Conservation (phyloP, 1,284 basidiomycete genomes). For the Ustilago hordei region DNA sequence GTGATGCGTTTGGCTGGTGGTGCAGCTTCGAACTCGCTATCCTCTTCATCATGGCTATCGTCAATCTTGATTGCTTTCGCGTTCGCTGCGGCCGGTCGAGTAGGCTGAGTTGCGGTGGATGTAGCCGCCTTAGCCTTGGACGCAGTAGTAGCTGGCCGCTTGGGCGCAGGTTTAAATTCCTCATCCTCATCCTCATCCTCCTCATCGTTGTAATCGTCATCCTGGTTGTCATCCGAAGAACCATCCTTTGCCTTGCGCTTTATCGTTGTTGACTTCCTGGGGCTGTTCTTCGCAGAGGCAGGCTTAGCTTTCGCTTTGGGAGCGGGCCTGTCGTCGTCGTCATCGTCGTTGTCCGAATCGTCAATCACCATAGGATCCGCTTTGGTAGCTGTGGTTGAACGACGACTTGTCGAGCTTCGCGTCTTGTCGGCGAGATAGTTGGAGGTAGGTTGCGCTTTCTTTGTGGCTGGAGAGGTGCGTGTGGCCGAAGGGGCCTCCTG, state of each 20-base stretch:
- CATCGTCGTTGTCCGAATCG: slow-evolving; percentile 36
- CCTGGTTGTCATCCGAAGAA: slow-evolving; percentile 18
- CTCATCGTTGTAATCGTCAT: slow-evolving; percentile 46
- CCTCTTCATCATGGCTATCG: slow-evolving; percentile 16
- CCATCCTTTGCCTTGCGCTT: slow-evolving; percentile 37
- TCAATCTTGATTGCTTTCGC: slow-evolving; percentile 54
- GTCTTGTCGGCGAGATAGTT: slow-evolving; percentile 38
- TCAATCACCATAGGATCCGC: slow-evolving; percentile 46
- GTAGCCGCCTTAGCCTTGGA: slow-evolving; percentile 20
- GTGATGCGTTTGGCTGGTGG: slow-evolving; percentile 48
- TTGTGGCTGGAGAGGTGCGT: slow-evolving; percentile 15
- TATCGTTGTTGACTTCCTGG: slow-evolving; percentile 18
- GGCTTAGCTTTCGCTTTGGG: slow-evolving; percentile 4
- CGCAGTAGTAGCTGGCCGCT: slow-evolving; percentile 38
- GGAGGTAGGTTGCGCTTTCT: slow-evolving; percentile 16
- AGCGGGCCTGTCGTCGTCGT: slow-evolving; percentile 18
- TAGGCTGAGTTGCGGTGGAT: slow-evolving; percentile 9
- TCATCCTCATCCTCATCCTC: slow-evolving; percentile 67
- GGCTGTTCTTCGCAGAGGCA: slow-evolving; percentile 20
- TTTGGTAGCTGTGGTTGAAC: slow-evolving; percentile 31
- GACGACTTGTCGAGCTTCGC: slow-evolving; percentile 7
- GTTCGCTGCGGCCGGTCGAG: slow-evolving; percentile 19
- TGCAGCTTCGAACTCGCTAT: slow-evolving; percentile 47
- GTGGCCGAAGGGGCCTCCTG: slow-evolving; percentile 20
- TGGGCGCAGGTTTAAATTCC: slow-evolving; percentile 56